Evolutionary conservation across 2,329 filamentous ascomycete species (phyloP).

Genomic region (Paraphaeosphaeria minitans): DNA sequence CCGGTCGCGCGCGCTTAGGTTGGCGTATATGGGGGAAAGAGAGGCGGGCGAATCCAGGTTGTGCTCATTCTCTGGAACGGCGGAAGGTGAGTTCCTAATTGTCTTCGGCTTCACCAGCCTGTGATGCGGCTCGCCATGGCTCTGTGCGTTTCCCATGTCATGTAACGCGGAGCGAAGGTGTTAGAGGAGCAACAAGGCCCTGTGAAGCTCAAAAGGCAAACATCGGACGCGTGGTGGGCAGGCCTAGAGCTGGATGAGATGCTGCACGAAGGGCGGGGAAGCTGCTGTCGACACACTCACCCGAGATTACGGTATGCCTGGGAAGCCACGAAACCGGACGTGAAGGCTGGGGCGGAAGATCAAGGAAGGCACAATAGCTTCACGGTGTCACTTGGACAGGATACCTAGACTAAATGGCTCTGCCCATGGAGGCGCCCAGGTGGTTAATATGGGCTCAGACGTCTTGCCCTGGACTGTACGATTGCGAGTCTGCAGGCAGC

Average conservation of each 20-base stretch:
- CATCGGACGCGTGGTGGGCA: conserved; percentile 21
- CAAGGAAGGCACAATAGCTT: conserved; percentile 8
- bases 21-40: conserved; percentile 29
- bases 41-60: conserved; percentile 27
- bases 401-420: conserved; percentile 6
- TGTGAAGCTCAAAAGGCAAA: conserved; percentile 16
- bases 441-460: conserved; percentile 19
- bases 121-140: conserved; percentile 28
- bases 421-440: conserved; percentile 11
- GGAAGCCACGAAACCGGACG: conserved; percentile 12
- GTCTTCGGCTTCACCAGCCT: conserved; percentile 45
- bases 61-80: conserved; percentile 11
- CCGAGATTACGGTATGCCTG: conserved; percentile 23
- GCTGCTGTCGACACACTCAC: conserved; percentile 17
- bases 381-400: conserved; percentile 10
- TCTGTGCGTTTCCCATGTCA: conserved; percentile 42
- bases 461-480: conserved; percentile 2
- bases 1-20: conserved; percentile 33
- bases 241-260: conserved; percentile 14
- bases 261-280: conserved; percentile 19
- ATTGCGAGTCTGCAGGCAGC: conserved; percentile 17
- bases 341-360: conserved; percentile 25
- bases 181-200: conserved; percentile 30
- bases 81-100: conserved; percentile 38
- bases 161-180: conserved; percentile 16